Percentiles rank a stretch among this genome's conserved stretches.
Conservation (phyloP, 2,329 filamentous ascomycete species). For the Mycosphaerella sp. region DNA sequence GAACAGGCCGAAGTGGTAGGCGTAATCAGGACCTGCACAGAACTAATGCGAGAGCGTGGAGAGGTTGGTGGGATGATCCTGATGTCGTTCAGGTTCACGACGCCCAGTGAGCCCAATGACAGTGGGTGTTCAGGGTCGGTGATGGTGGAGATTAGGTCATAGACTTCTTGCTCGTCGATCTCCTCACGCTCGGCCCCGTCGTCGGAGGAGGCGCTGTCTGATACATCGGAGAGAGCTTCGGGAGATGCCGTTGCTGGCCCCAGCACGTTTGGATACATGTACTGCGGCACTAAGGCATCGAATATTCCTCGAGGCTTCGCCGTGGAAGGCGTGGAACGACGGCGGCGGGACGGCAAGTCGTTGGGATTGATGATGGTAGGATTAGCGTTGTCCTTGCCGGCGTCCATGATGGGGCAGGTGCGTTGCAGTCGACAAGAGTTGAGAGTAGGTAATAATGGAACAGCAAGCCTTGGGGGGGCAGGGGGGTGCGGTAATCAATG, state of each 20-base stretch:
- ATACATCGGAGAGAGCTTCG: constrained; percentile 31
- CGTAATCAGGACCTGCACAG: constrained; percentile 81
- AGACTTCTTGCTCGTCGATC: constrained; percentile 96
- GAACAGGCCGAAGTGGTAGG: constrained; percentile 97
- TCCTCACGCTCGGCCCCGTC: constrained; percentile 64
- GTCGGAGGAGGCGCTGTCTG: constrained; percentile 43
- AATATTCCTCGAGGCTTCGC: constrained; percentile 50
- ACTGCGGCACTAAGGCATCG: constrained; percentile 47
- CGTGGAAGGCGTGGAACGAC: constrained; percentile 36
- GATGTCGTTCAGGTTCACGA: constrained; percentile 95
- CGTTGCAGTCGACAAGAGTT: constrained; percentile 4
- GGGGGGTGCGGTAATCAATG: not conserved
- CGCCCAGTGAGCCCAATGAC: constrained; percentile 84
- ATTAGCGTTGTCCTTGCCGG: constrained; percentile 68
- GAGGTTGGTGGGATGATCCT: constrained; percentile 64
- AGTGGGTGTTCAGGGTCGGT: constrained; percentile 95
- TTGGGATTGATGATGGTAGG: constrained; percentile 84
- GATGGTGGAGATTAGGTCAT: constrained; percentile 90
- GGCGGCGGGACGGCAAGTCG: constrained; percentile 75
- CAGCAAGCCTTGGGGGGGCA: not conserved
- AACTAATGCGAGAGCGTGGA: constrained; percentile 58
- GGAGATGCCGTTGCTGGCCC: constrained; percentile 22
- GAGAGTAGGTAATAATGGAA: not conserved
- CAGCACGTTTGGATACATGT: constrained; percentile 44
- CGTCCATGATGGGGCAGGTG: constrained; percentile 30